Conservation (phyloP, 2,329 filamentous ascomycete species). For the Sporothrix variecibatus region DNA sequence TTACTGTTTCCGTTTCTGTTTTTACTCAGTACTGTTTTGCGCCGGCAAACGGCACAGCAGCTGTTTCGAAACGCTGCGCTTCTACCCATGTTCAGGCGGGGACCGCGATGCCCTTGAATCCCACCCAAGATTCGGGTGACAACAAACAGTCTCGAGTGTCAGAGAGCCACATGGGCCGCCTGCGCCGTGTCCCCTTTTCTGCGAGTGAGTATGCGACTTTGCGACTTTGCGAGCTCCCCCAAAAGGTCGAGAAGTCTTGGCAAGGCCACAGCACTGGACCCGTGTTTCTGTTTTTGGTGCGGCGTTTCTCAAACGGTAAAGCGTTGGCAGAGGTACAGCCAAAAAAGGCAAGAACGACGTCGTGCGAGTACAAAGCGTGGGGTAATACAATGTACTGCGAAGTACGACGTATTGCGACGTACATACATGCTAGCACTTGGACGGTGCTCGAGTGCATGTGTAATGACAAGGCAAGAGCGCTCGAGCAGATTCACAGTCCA, state of each 20-base stretch:
- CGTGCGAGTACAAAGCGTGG: not conserved
- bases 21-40: not conserved
- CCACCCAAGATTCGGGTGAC: conserved; percentile 7
- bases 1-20: not conserved
- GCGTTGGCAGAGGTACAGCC: not conserved
- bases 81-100: not conserved
- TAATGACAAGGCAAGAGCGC: not conserved
- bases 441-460: not conserved
- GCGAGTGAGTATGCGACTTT: not conserved
- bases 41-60: not conserved
- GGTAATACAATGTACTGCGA: not conserved
- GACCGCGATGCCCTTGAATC: not conserved
- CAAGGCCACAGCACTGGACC: not conserved
- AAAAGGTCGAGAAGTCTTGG: not conserved
- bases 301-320: not conserved
- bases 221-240: not conserved
- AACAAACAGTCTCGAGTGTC: not conserved
- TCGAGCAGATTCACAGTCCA: not conserved
- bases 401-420: no score
- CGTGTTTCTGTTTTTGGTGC: conserved; percentile 10
- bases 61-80: conserved; percentile 1
- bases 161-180: conserved; percentile 4
- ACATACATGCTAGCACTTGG: not conserved
- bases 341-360: not conserved
- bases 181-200: not conserved